Evolutionary conservation across 2,329 filamentous ascomycete genomes (phyloP), one percentile per base, ranked within the genome.

Genomic region (Septoria linicola): DNA sequence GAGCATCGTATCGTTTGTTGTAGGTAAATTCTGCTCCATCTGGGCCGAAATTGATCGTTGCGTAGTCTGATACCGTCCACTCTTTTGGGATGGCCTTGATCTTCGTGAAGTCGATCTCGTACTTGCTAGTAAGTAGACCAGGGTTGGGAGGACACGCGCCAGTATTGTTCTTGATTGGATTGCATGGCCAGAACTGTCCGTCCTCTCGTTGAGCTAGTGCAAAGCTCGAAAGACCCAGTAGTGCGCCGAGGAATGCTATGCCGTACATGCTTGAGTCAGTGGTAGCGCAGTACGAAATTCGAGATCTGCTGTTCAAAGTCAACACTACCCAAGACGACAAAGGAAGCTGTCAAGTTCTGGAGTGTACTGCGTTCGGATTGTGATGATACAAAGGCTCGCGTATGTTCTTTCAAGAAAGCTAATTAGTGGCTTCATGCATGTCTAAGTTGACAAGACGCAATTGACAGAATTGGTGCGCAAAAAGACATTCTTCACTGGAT

Each of bases 1-100:
- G 41, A 1, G 78, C 75, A 53, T 80, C 71, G 11, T 70, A 72
- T 25, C 70, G 69, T 56, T 73, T 74, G 39, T 64, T 66, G 57
- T 80, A 75, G 32, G 66, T 72, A 64, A 80, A 79, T n/a, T 73
- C 68, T 37, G 74, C 76, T 19, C 77, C 78, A 16, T 72, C 67
- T 7, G 66, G 41, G 25, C 53, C 63, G 53, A 73, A 73, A 43
- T 71, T 76, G 43, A 79, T 73, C 52, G 68, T 56, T 13, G 56
- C 58, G 19, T 55, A 60, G 45, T 62, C 57, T 16, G 58, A 57
- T 13, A 62, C 41, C 1, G 54, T 60, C 59, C 59, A 62, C n/a
- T 59, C 52, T 8, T 46, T 14, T 8, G 59, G 59, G n/a, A 58
- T 52, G 4, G 49, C 31, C 7, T 41, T 51, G 14, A 53, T 37